Evolutionary conservation across 345 rosid species (phyloP).

Genomic region (Aquilaria sinensis): DNA sequence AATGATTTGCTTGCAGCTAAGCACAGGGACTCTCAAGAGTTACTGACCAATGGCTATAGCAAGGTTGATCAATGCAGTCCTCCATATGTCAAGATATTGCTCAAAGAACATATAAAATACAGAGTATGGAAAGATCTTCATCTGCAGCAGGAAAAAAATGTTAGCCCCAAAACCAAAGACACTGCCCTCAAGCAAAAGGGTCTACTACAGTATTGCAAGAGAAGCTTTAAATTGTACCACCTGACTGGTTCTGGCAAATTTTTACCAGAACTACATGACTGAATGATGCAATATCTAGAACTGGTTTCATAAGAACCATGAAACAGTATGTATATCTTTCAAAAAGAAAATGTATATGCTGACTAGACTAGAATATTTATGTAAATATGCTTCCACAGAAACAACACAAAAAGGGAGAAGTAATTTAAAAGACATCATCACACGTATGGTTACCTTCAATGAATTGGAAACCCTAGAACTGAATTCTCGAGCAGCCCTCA

Average conservation of each 20-base stretch:
- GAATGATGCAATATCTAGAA: not conserved
- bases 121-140: conserved; percentile 94
- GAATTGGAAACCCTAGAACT: conserved; percentile 68
- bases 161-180: not conserved
- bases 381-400: not conserved
- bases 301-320: not conserved
- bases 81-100: conserved; percentile 99
- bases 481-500: conserved; percentile 91
- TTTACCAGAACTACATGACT: not conserved
- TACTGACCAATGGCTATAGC: conserved; percentile 91
- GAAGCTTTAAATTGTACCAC: conserved; percentile 2
- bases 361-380: conserved; percentile 1
- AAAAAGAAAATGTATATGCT: not conserved
- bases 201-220: conserved; percentile 1
- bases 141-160: conserved; percentile 42
- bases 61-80: conserved; percentile 84
- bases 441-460: conserved; percentile 49
- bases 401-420: not conserved
- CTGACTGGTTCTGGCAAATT: conserved; percentile 1
- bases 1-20: not conserved
- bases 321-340: not conserved
- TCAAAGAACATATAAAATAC: conserved; percentile 98
- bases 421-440: not conserved
- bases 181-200: conserved; percentile 4
- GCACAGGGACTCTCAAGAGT: conserved; percentile 13